Evolutionary conservation across 23 red algal species (phyloP).

Genomic region (Chondrus crispus): DNA sequence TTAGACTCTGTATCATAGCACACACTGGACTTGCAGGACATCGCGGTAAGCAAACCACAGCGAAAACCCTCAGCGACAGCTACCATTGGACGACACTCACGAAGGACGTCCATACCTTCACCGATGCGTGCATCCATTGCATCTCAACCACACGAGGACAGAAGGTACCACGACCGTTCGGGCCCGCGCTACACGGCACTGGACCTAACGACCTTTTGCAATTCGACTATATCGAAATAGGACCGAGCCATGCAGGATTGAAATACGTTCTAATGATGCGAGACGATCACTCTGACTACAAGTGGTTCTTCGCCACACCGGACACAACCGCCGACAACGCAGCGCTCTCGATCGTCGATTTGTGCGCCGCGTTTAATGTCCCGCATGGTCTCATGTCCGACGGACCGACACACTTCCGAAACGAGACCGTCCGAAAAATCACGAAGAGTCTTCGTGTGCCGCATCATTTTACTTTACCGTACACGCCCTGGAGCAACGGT

Average conservation of each 20-base stretch:
- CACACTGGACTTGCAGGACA: too few relatives aligned
- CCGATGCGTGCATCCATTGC: neutral
- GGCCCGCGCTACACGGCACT: neutral
- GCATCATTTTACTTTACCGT: neutral
- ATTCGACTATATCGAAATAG: neutral
- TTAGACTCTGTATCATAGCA: neutral
- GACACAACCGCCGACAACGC: conserved; percentile 18
- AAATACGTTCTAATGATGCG: neutral
- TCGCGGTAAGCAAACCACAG: too few relatives aligned
- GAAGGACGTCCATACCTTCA: neutral
- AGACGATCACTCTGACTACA: neutral
- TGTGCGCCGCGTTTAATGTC: neutral
- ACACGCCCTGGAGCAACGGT: neutral
- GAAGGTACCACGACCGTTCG: neutral
- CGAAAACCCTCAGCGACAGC: too few relatives aligned
- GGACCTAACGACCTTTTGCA: neutral
- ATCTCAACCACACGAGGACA: neutral
- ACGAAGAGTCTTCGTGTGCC: neutral
- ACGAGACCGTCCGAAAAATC: neutral
- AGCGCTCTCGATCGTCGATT: neutral
- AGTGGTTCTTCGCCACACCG: neutral
- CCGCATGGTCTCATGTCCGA: neutral
- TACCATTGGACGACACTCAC: neutral
- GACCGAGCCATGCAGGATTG: neutral
- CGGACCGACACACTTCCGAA: neutral